Evolutionary conservation across 75 land plant species (phyloP), one percentile per base, ranked within the genome.

Genomic region (Pseudotsuga menziesii): DNA sequence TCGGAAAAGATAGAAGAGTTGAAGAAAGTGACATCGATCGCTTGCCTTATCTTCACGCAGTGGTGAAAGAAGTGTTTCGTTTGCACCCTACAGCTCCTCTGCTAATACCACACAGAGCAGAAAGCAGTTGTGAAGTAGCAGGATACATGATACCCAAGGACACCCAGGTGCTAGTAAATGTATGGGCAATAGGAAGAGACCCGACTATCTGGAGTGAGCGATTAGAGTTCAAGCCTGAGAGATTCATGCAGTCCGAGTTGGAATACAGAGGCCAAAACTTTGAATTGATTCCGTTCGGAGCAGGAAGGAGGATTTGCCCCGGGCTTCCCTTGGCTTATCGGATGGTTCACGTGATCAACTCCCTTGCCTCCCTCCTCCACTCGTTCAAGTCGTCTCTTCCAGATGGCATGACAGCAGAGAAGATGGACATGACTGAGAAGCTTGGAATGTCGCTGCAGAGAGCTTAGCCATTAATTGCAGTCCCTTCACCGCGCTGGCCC

Each of bases 181-280:
- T 29, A 2, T 82, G 80, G 80, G 85, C 86, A 7, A 88, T 88
- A 15, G 85, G 83, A 22, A 74, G 86, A n/a, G 91, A 91, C 78
- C 82, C 83, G 2, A 61, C 20, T 3, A 75, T 78, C 32, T 91
- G 93, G 93, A 73, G 82, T 0, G 26, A 84, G 26, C 88, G 88
- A 25, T 44, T 79, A 54, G 83, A 83, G 73, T 91, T 84, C 77
- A 57, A 27, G 39, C 93, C 91, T 17, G 89, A 85, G 56, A 80
- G 92, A 23, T 88, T 88, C 59, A 9, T 84, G 72, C 77, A 72
- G 16, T 20, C 44, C 9, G 78, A 77, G 35, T 56, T 86, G 25
- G 90, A 84, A 70, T 64, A 80, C 6, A 20, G 73, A n/a, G 89
- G 89, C 8, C 78, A 76, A 52, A 78, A 88, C 64, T 88, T 84